Evolutionary conservation across 192 early-diverging fungal genomes (phyloP).

Genomic region (Coemansia interrupta): DNA sequence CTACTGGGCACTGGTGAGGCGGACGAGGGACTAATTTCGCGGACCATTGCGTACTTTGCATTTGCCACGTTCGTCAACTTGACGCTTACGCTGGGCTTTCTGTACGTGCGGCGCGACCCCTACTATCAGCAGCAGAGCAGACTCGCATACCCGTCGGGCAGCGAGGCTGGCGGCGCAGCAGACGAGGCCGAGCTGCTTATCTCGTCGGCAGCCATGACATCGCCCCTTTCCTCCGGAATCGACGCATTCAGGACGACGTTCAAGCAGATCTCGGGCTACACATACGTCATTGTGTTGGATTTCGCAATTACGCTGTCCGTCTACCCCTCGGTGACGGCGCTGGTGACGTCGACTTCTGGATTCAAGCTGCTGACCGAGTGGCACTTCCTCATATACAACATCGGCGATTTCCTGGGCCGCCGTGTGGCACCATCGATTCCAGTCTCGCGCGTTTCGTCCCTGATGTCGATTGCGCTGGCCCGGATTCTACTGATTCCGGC

Average conservation of each 20-base stretch:
- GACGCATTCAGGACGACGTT: constrained; percentile 33
- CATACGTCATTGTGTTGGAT: constrained; percentile 56
- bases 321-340: constrained; percentile 71
- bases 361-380: constrained; percentile 44
- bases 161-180: background rate
- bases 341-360: constrained; percentile 55
- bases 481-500: constrained; percentile 63
- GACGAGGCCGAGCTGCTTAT: constrained; percentile 28
- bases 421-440: constrained; percentile 40
- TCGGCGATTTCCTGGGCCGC: constrained; percentile 71
- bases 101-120: constrained; percentile 24
- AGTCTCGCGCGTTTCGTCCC: constrained; percentile 25
- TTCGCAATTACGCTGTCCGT: constrained; percentile 68
- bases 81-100: constrained; percentile 27
- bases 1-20: background rate
- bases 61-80: constrained; percentile 41
- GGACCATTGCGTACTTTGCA: constrained; percentile 48
- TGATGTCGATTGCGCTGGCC: constrained; percentile 45
- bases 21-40: constrained; percentile 17
- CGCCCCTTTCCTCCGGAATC: constrained; percentile 7
- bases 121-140: constrained; percentile 46
- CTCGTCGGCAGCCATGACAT: constrained; percentile 1
- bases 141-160: constrained; percentile 14
- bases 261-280: constrained; percentile 47
- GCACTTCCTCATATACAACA: constrained; percentile 71